Evolutionary conservation across 345 rosid species (phyloP), one percentile per base, ranked within the genome.

Genomic region (Pugionium dolabratum): DNA sequence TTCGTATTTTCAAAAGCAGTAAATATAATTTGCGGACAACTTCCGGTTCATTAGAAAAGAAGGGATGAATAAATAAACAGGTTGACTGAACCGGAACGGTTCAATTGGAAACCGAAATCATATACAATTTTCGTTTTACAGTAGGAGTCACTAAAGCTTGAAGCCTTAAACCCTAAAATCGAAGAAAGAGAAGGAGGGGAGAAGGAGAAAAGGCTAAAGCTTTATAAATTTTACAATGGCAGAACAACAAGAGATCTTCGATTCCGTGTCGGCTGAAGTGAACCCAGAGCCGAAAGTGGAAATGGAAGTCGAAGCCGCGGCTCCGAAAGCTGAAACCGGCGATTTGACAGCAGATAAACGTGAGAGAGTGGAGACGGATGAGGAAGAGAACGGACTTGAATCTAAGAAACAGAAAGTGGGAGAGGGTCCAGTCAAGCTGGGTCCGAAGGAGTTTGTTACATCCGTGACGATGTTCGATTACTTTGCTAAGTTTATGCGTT

Each of bases 381-480:
- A 51, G 4, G 69, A 37, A 49, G 60, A 39, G 36, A 64, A 63
- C 44, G 82, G 47, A 41, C 83, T 73, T 11, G 76, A 49, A n/a
- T 45, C 75, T 3, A 86, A 86, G 82, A 86, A 84, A 78, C 91
- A 72, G 78, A 85, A 85, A 71, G 76, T 65, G 48, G 82, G 46
- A 30, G 35, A 81, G 11, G 82, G 9, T 70, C 76, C 59, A 43
- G 84, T 80, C 6, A 79, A 57, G n/a, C 54, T 92, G 67, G 96
- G 98, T n/a, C 86, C 91, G 0, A 92, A 92, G 82, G 84, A 76
- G 76, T 89, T 92, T 40, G 85, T 78, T 33, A 80, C 96, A 1
- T 75, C 93, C 1, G 83, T 82, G 35, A 84, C 84, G 81, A 84
- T 92, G 91, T 84, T 84, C 60, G 86, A 87, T 73, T 86, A 89